Base-by-base conservation (phyloP, 192 early-diverging fungal genomes). In the Geranomyces variabilis region DNA sequence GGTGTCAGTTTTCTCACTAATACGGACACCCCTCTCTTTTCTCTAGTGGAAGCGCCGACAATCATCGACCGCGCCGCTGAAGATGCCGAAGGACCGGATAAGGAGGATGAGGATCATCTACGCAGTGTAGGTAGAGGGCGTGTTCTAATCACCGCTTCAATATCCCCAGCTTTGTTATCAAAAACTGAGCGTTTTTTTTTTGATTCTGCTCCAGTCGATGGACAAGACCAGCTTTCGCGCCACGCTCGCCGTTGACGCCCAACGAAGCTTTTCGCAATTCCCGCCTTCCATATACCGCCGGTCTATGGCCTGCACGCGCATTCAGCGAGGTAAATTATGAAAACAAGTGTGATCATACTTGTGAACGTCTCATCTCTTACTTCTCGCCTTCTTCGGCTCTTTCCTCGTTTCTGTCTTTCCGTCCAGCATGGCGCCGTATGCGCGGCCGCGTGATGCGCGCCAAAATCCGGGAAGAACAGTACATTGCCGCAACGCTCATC, bases 241-340 rank as follows among this genome's bases (percentile, higher is more conserved):
- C 15, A 63, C 75, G 3, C 44, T 83, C 10, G 30, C 74, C 4
- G 53, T 63, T 12, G 81, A 83, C 19, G 47, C 63, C 17, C 63
- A 67, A 26, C 78, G 76, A 48, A 81, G 81, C 70, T 86, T 85
- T 70, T 87, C 86, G 4, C 83, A 85, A 59, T 87, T 85, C 69
- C 86, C 86, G 33, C 86, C 86, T 15, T 78, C 74, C 33, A 79
- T 85, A 33, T 87, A 87, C 64, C 68, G 83, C 22, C 77, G 83
- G 19, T 85, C 83, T 9, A 66, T 87, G 49, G 83, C 83, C 15
- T 77, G 76, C 30, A 85, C 82, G 6, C 73, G 73, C 28, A 87
- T 87, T 46, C 86, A 87, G 74, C 66, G 86, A 61, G 74, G 79
- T 77, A 60, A 19, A 60, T 10, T 57, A n/a, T 24, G 7, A 53